Conservation (phyloP, 2,329 filamentous ascomycete genomes). For the Nemania abortiva region DNA sequence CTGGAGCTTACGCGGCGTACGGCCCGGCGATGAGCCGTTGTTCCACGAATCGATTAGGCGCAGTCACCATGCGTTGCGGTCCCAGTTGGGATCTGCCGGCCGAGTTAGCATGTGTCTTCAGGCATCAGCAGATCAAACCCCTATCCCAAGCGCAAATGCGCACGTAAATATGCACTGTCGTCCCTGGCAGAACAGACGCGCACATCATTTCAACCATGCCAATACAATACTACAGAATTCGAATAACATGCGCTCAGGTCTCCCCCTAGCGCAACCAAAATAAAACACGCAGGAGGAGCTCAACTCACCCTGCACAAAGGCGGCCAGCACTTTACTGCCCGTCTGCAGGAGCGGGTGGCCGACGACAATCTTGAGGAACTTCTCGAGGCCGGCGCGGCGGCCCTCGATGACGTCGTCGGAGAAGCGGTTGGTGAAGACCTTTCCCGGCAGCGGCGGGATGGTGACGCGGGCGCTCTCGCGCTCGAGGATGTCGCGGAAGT, state of each 20-base stretch:
- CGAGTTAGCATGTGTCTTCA: conserved; percentile 21
- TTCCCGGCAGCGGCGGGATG: conserved; percentile 94
- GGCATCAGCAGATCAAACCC: background rate
- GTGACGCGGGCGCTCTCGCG: conserved; percentile 93
- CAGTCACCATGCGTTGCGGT: conserved; percentile 86
- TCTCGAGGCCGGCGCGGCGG: conserved; percentile 87
- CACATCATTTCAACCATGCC: background rate
- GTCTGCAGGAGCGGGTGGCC: conserved; percentile 97
- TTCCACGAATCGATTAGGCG: conserved; percentile 52
- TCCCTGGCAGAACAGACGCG: no score
- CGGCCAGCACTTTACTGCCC: conserved; percentile 93
- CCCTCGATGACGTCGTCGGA: conserved; percentile 99
- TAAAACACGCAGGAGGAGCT: background rate
- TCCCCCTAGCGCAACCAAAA: background rate
- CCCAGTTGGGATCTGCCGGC: conserved; percentile 82
- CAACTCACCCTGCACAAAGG: conserved; percentile 94
- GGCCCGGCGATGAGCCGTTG: conserved; percentile 44
- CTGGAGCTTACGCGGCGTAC: conserved; percentile 58
- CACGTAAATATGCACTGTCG: background rate
- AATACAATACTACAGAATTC: background rate
- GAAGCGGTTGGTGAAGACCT: conserved; percentile 98
- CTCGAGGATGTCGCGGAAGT: conserved; percentile 98
- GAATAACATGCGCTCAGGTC: background rate
- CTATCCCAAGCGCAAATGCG: background rate
- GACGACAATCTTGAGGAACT: conserved; percentile 97